These are phyloP conservation scores for Monosporozyma aquatica DNA, from an alignment of 805 yeast species.

Conservation along the genomic window DNA sequence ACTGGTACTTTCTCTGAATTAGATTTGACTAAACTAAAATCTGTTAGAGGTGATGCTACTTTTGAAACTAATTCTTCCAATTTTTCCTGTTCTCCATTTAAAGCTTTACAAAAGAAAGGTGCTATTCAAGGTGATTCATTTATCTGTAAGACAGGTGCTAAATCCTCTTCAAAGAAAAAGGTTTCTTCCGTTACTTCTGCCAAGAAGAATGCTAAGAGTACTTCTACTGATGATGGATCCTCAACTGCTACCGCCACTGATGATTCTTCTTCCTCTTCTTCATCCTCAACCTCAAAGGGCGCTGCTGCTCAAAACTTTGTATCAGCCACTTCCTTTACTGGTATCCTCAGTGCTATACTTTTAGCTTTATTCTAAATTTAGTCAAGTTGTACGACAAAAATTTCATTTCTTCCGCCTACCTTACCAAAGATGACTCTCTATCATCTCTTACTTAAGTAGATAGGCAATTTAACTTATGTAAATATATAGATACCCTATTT, in stretches of 20 bases:
- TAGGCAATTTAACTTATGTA: no score
- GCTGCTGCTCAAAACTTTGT: conserved; percentile 28
- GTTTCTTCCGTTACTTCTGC: conserved; percentile 26
- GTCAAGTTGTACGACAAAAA: no score
- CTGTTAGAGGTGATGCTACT: conserved; percentile 88
- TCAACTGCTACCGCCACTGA: conserved; percentile 28
- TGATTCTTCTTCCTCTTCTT: conserved; percentile 6
- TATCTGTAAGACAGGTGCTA: conserved; percentile 58
- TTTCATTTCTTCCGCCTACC: no score
- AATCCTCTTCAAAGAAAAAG: conserved; percentile 37
- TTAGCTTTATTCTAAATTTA: conserved; percentile 39
- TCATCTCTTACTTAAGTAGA: no score
- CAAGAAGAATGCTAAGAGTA: conserved; percentile 9
- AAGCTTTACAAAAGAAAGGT: conserved; percentile 63
- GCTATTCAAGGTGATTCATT: conserved; percentile 86
- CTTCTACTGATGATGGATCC: conserved; percentile 30
- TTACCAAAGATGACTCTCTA: no score
- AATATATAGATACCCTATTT: no score
- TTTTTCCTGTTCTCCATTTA: conserved; percentile 73
- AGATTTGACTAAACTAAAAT: conserved; percentile 58
- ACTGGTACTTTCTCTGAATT: conserved; percentile 76
- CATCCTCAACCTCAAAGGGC: conserved; percentile 23
- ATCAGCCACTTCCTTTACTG: conserved; percentile 37
- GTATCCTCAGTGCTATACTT: conserved; percentile 42
- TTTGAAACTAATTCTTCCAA: conserved; percentile 62